These are phyloP conservation scores for Breynia disticha DNA, from an alignment of 441 rosid genomes.

Conservation along the genomic window DNA sequence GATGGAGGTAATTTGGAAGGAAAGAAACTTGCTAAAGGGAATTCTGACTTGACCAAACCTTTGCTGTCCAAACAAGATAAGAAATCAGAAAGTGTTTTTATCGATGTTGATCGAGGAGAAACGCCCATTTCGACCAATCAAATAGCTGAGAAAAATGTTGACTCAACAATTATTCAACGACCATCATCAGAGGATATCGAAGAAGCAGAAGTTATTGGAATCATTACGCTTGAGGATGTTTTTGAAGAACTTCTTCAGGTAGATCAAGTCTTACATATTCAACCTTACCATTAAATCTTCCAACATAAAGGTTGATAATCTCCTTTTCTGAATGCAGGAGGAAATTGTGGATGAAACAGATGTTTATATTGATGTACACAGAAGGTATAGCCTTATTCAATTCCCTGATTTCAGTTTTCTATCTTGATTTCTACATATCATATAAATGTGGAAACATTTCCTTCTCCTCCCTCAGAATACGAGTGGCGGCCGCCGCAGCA, in stretches of 20 bases:
- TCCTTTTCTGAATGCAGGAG: conserved; percentile 38
- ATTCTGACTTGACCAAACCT: conserved; percentile 43
- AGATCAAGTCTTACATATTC: background rate
- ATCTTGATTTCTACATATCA: background rate
- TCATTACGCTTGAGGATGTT: conserved; percentile 90
- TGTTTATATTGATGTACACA: conserved; percentile 88
- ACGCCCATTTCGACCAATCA: conserved; percentile 20
- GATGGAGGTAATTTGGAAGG: conserved; percentile 39
- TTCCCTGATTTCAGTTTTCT: background rate
- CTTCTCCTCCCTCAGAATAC: conserved; percentile 41
- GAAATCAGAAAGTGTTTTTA: conserved; percentile 35
- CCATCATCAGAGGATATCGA: conserved; percentile 54
- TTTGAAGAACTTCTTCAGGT: conserved; percentile 90
- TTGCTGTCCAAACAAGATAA: conserved; percentile 39
- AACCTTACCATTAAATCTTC: background rate
- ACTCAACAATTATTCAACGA: conserved; percentile 21
- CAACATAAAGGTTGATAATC: conserved; percentile 11
- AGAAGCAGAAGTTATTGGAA: conserved; percentile 83
- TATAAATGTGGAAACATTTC: no score
- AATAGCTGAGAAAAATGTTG: conserved; percentile 23
- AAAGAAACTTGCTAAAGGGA: conserved; percentile 19
- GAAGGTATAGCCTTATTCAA: conserved; percentile 35
- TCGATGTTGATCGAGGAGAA: conserved; percentile 50
- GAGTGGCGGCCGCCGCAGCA: conserved; percentile 93
- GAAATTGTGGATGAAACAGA: conserved; percentile 98